Conservation (phyloP, 257 asterid genomes). For the Nicotiana tabacum region DNA sequence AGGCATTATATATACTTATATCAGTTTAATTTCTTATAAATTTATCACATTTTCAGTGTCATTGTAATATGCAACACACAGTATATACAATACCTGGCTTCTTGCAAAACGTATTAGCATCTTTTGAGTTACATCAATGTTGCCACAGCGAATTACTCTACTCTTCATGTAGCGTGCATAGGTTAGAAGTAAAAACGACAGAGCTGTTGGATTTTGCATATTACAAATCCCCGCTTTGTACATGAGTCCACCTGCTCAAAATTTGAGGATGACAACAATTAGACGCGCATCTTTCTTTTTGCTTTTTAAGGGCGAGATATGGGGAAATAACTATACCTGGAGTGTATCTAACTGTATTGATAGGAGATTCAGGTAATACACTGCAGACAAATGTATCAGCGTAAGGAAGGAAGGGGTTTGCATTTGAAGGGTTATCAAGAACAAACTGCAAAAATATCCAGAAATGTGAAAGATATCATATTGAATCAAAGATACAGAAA, state of each 20-base stretch:
- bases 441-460: constrained; percentile 17
- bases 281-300: neutral
- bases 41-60: neutral
- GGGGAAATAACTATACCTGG: constrained; percentile 15
- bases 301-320: constrained; percentile 52
- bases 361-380: constrained; percentile 67
- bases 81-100: constrained; percentile 35
- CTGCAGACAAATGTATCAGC: constrained; percentile 71
- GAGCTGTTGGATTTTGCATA: constrained; percentile 66
- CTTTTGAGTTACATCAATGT: constrained; percentile 26
- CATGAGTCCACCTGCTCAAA: constrained; percentile 56
- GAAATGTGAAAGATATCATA: neutral
- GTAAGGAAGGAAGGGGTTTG: constrained; percentile 17
- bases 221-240: constrained; percentile 58
- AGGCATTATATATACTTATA: neutral
- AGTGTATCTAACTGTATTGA: constrained; percentile 1
- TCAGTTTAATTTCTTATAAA: neutral
- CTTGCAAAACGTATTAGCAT: constrained; percentile 44
- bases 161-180: constrained; percentile 73
- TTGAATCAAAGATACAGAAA: neutral
- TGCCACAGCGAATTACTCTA: constrained; percentile 50
- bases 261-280: neutral
- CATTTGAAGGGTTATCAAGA: neutral
- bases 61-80: neutral
- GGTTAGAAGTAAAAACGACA: constrained; percentile 66